These are phyloP conservation scores for Massospora cicadina DNA, from an alignment of 371 early-diverging fungal species.

Conservation along the genomic window DNA sequence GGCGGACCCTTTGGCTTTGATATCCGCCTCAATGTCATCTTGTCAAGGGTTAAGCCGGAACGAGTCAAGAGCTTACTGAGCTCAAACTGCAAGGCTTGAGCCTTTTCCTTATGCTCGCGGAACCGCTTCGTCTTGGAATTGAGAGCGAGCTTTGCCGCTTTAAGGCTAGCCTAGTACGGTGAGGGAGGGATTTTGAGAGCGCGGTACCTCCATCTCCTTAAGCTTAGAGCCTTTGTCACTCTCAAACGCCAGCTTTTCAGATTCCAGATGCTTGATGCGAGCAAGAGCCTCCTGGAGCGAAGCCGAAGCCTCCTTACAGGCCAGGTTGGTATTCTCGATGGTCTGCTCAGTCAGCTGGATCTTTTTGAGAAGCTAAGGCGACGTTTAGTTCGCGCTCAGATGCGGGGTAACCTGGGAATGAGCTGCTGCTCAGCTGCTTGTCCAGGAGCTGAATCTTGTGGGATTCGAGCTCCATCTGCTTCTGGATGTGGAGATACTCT, in stretches of 20 bases:
- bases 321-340: conserved; percentile 25
- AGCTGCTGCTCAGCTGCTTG: conserved; percentile 47
- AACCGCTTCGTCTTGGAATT: neutral
- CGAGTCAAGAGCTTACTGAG: neutral
- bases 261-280: conserved; percentile 40
- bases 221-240: conserved; percentile 67
- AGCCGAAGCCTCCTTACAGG: conserved; percentile 21
- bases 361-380: conserved; percentile 15
- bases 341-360: conserved; percentile 18
- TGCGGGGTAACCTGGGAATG: conserved; percentile 30
- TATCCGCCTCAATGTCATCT: conserved; percentile 12
- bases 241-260: conserved; percentile 77
- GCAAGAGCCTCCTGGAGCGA: conserved; percentile 23
- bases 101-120: neutral
- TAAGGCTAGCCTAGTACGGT: neutral
- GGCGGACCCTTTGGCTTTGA: neutral
- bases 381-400: conserved; percentile 14
- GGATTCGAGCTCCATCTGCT: conserved; percentile 42
- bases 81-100: conserved; percentile 2
- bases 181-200: neutral
- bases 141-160: neutral
- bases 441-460: conserved; percentile 54
- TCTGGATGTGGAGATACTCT: conserved; percentile 27
- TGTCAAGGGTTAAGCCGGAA: conserved; percentile 27
- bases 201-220: conserved; percentile 41